Evolutionary conservation across 345 rosid genomes (phyloP), one percentile per base, ranked within the genome.

Genomic region (Alliaria petiolata): DNA sequence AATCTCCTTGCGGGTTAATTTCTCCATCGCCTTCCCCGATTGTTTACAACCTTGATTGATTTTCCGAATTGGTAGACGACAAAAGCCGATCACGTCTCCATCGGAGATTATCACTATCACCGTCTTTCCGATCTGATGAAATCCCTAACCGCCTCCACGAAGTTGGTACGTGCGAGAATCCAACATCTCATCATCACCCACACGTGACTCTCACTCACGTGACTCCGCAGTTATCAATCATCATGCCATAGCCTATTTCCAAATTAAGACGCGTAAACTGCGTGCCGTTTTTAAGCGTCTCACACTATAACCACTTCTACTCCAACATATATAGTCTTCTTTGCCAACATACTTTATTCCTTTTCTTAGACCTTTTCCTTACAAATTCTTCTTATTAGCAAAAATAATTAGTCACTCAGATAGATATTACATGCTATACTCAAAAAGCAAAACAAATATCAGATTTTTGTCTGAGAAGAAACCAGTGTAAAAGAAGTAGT

Each of bases 161-260:
- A 28, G 30, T 50, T 74, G 25, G 67, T 59, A 74, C 72, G 78
- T 74, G 78, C 22, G 78, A 63, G 60, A 58, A 38, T 39, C 68
- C 60, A 58, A 67, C 72, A 67, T 74, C n/a, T 66, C 62, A 59
- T 67, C 68, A 66, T 50, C 72, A 65, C 65, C 39, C 76, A 46
- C 70, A 66, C 72, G 67, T 65, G 69, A 35, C 43, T n/a, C n/a
- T n/a, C n/a, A n/a, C n/a, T n/a, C n/a, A n/a, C n/a, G n/a, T n/a
- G 33, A 14, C n/a, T n/a, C n/a, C 19, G 10, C 25, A 12, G 43
- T 17, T 30, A 22, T 22, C 3, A 1, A 22, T 22, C 25, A 22
- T 28, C 33, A 14, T 67, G 11, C 16, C 60, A 31, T 4, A n/a
- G n/a, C n/a, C 25, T 15, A 31, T 47, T n/a, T 31, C 52, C 44